A percentile compares a stretch with the other conserved stretches of the same genome.
phyloP scores from a whole-genome alignment of 148 eudicot species.

The Oxyria digyna region DNA sequence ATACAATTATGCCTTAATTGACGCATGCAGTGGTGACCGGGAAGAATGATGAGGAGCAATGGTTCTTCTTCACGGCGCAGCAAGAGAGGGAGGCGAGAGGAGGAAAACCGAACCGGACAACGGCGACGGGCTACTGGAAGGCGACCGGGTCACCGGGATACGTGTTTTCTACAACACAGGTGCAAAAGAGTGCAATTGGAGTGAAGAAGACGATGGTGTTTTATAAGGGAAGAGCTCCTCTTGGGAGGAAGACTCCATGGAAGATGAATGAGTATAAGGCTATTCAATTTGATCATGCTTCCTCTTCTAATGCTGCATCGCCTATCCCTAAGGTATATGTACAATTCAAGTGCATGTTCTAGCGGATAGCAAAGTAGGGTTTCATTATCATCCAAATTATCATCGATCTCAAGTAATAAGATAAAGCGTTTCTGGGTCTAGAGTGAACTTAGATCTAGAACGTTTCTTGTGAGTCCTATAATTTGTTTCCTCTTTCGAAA shows the following conservation, averaged over 20 bases:
- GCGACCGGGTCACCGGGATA: conserved; percentile 45
- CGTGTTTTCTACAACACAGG: conserved; percentile 21
- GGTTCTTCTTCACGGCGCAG: conserved; percentile 43
- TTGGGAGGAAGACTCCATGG: conserved; percentile 41
- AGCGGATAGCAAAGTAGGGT: too few species aligned
- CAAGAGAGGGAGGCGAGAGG: conserved; percentile 45
- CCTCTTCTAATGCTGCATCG: neutral
- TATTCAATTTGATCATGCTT: neutral
- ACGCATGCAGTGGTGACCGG: conserved; percentile 24
- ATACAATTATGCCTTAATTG: too few species aligned
- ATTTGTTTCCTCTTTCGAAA: too few species aligned
- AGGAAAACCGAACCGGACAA: conserved; percentile 38
- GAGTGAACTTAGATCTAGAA: too few species aligned
- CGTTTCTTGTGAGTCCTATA: too few species aligned
- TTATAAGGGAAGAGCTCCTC: conserved; percentile 41
- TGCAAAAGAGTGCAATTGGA: conserved; percentile 24
- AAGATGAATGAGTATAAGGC: conserved; percentile 53
- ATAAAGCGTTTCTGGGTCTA: too few species aligned
- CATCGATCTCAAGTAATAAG: too few species aligned
- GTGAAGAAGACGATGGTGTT: conserved; percentile 53
- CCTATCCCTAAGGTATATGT: neutral
- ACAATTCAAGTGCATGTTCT: too few species aligned
- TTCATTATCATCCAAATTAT: too few species aligned
- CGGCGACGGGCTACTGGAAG: conserved; percentile 47
- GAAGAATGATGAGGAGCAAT: conserved; percentile 36